phyloP scores from a whole-genome alignment of 371 early-diverging fungal species.

The Apophysomyces trapeziformis region DNA sequence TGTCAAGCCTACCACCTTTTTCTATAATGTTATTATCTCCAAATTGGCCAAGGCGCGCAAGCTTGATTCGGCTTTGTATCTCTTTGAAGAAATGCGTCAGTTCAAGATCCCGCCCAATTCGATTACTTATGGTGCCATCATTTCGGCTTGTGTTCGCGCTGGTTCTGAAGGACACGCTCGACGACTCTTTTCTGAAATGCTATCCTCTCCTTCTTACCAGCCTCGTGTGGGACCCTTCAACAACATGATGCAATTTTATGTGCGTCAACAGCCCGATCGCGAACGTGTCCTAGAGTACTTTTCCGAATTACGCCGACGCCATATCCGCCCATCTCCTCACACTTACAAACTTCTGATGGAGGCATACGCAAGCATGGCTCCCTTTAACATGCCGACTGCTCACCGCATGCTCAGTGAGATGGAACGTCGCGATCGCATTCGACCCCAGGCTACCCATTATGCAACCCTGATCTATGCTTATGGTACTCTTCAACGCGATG shows the following conservation, averaged over 20 bases:
- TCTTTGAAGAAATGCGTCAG: slow-evolving; percentile 66
- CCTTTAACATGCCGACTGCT: slow-evolving; percentile 65
- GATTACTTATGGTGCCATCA: slow-evolving; percentile 66
- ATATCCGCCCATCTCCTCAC: slow-evolving; percentile 59
- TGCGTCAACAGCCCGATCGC: slow-evolving; percentile 63
- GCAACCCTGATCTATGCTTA: slow-evolving; percentile 65
- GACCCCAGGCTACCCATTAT: slow-evolving; percentile 63
- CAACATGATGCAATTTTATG: slow-evolving; percentile 70
- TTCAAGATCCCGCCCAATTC: slow-evolving; percentile 58
- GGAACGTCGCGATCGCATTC: slow-evolving; percentile 43
- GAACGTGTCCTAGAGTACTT: slow-evolving; percentile 57
- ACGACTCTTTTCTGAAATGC: slow-evolving; percentile 57
- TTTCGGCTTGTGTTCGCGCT: slow-evolving; percentile 66
- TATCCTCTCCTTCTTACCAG: slow-evolving; percentile 44
- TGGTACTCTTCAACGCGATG: slow-evolving; percentile 59
- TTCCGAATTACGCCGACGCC: slow-evolving; percentile 47
- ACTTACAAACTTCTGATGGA: slow-evolving; percentile 68
- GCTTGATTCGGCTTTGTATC: slow-evolving; percentile 55
- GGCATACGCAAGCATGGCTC: slow-evolving; percentile 59
- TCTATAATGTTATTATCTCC: slow-evolving; percentile 69
- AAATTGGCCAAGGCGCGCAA: slow-evolving; percentile 69
- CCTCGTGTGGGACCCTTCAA: slow-evolving; percentile 64
- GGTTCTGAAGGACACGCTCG: slow-evolving; percentile 59
- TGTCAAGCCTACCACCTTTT: slow-evolving; percentile 64
- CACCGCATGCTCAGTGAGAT: slow-evolving; percentile 54